Evolutionary conservation across 306 rosid genomes (phyloP).

Genomic region (Medicago lupulina): DNA sequence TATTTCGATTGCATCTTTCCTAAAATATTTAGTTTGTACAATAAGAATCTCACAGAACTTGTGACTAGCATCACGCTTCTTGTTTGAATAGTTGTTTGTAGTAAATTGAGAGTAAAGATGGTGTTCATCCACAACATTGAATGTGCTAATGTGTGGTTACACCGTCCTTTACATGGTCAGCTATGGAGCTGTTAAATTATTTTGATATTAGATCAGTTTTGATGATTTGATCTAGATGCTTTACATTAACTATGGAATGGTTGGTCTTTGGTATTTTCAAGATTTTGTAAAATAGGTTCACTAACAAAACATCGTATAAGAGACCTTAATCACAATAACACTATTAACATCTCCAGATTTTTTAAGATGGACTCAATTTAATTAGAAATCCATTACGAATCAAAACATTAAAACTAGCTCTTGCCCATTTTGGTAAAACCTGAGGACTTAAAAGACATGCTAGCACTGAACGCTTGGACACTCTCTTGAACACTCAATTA

Average conservation of each 20-base stretch:
- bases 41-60: constrained; percentile 24
- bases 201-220: constrained; percentile 4
- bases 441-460: not conserved
- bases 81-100: constrained; percentile 12
- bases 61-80: not conserved
- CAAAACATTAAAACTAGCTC: too few relatives aligned
- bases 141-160: constrained; percentile 1
- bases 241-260: not conserved
- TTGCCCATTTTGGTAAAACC: not conserved
- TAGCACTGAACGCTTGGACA: too few relatives aligned
- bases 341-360: not conserved
- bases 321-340: not conserved
- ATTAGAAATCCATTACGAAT: too few relatives aligned
- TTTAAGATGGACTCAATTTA: too few relatives aligned
- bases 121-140: constrained; percentile 19
- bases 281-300: too few relatives aligned
- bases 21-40: constrained; percentile 4
- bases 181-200: not conserved
- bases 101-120: constrained; percentile 8
- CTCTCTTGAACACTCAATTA: too few relatives aligned
- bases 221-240: not conserved
- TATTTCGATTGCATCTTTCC: constrained; percentile 1
- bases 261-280: not conserved
- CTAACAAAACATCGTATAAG: not conserved
- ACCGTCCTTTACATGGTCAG: constrained; percentile 3